These are phyloP conservation scores for Populus nigra DNA, from an alignment of 345 rosid species.

Conservation along the genomic window DNA sequence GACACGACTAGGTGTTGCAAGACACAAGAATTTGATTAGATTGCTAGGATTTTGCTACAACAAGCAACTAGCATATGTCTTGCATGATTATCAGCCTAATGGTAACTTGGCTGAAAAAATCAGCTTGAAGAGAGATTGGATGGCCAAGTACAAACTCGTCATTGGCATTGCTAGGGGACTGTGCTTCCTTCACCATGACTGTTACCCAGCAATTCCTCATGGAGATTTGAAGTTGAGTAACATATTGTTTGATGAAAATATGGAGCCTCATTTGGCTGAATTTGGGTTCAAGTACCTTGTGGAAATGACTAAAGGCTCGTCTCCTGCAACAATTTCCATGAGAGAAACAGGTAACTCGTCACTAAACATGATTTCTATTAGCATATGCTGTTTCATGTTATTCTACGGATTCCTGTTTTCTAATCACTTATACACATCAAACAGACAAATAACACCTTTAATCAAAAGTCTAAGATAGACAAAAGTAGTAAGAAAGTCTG, in stretches of 20 bases:
- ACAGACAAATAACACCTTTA: constrained; percentile 8
- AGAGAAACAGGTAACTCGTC: constrained; percentile 37
- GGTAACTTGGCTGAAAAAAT: constrained; percentile 68
- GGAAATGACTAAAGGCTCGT: constrained; percentile 40
- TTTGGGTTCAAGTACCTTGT: constrained; percentile 59
- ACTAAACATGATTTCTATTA: neutral
- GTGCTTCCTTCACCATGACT: constrained; percentile 85
- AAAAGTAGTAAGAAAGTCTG: constrained; percentile 5
- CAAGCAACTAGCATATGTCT: constrained; percentile 55
- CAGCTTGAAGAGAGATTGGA: constrained; percentile 57
- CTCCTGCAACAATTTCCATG: constrained; percentile 30
- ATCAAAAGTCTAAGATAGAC: neutral
- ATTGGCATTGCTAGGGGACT: constrained; percentile 81
- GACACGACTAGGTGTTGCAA: constrained; percentile 59
- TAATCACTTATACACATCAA: constrained; percentile 4
- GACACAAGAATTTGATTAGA: constrained; percentile 75
- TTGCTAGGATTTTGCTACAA: constrained; percentile 87
- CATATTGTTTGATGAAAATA: constrained; percentile 60
- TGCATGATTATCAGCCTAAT: constrained; percentile 77
- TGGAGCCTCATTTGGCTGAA: constrained; percentile 71
- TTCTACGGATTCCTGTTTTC: neutral
- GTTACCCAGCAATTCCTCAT: constrained; percentile 80
- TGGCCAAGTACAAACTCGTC: constrained; percentile 53
- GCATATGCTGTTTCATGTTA: neutral
- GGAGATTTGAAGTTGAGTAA: constrained; percentile 73